Base-by-base conservation (phyloP, 305 asterid species). In the Petunia hybrid region DNA sequence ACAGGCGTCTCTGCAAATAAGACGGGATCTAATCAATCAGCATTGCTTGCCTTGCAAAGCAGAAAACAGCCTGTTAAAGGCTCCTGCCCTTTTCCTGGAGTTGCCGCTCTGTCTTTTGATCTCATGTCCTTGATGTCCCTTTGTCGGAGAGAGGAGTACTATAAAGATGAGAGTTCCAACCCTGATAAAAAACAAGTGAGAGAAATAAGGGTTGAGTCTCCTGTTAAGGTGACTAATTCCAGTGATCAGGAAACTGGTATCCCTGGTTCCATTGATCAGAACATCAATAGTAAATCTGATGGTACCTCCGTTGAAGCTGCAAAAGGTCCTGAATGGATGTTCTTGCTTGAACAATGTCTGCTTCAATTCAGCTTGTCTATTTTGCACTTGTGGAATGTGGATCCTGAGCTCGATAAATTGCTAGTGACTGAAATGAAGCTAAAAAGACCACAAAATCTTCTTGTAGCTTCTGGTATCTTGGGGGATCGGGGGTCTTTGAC, bases 401-500 rank as follows among this genome's bases (percentile, higher is more conserved):
- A 96, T 80, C 63, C 62, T 62, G 97, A 90, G 81, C 97, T 96
- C 80, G 99, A 96, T 88, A 80, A 85, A 80, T 85, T 96, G 91
- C 89, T 96, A 86, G 84, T 89, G 81, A 84, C 90, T 88, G 98
- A 92, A 87, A 92, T 93, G 98, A 88, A 92, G 88, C 97, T 96
- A 62, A 91, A 84, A 80, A 87, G 90, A 78, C 97, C 98, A 4
- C 85, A 92, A 70, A 81, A 88, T 85, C 91, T 92, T 77, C 88
- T 89, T 82, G 88, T 94, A 69, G 90, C 99, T 82, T 92, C 98
- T 90, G 99, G 99, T 81, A 83, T 96, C 83, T 76, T 93, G 56
- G 99, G 99, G 89, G 98, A 96, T 83, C 87, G 95, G 84, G 98
- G 98, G 82, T 91, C 98, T 55, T 86, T 96, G 89, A 96, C 99